Evolutionary conservation across 2,329 filamentous ascomycete genomes (phyloP).

Genomic region (Hymenoscyphus salicellus): DNA sequence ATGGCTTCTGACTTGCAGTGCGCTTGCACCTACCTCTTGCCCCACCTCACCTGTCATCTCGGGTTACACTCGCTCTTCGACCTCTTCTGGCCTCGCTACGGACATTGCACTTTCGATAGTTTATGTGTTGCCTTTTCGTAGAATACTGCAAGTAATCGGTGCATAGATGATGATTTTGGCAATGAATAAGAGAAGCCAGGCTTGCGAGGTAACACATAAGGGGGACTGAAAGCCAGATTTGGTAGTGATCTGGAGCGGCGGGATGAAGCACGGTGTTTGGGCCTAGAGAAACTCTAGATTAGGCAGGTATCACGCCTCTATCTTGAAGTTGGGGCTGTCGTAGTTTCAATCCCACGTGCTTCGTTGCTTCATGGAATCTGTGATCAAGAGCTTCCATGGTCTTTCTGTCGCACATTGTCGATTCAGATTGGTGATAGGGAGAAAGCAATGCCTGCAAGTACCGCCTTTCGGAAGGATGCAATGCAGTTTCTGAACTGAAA

Average conservation of each 20-base stretch:
- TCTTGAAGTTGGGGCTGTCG: neutral
- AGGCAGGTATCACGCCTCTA: neutral
- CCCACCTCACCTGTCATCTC: neutral
- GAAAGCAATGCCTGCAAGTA: neutral
- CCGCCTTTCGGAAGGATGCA: neutral
- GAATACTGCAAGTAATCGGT: neutral
- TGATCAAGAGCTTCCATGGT: neutral
- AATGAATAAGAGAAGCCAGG: constrained; percentile 1
- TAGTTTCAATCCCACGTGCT: neutral
- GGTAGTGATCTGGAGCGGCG: neutral
- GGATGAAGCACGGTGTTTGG: neutral
- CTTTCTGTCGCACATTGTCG: neutral
- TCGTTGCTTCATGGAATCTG: neutral
- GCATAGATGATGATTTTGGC: neutral
- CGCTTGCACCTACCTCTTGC: neutral
- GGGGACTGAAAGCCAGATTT: neutral
- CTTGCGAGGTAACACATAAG: neutral
- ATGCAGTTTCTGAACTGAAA: neutral
- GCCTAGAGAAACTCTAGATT: neutral
- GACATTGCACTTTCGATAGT: constrained; percentile 8
- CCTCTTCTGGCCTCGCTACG: neutral
- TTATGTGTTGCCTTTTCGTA: constrained; percentile 4
- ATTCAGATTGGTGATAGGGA: neutral
- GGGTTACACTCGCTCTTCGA: constrained; percentile 2
- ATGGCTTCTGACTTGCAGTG: constrained; percentile 1